Percentiles rank a stretch among this genome's conserved stretches.
Evolutionary conservation across 495 filamentous ascomycete species (phyloP).

Genomic region (Lasiosphaeriaceae sp.): DNA sequence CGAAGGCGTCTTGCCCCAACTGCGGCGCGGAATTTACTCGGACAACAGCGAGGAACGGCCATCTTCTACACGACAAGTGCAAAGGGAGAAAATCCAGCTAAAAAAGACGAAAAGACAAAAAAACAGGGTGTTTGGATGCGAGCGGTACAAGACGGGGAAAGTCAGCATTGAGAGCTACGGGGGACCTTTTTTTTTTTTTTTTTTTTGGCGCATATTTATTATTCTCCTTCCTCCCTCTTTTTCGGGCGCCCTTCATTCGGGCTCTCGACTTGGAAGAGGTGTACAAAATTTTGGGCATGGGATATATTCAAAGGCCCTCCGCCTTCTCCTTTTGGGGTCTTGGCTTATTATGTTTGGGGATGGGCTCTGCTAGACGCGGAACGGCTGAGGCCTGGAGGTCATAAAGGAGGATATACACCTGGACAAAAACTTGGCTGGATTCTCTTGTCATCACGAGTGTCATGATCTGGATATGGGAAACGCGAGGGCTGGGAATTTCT

Average conservation of each 20-base stretch:
- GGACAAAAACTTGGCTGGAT: neutral
- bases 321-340: neutral
- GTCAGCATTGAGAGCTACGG: too few relatives aligned
- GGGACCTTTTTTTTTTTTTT: neutral
- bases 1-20: slow-evolving; percentile 79
- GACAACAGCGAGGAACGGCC: slow-evolving; percentile 86
- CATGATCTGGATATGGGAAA: neutral
- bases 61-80: slow-evolving; percentile 86
- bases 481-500: neutral
- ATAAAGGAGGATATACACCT: neutral
- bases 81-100: slow-evolving; percentile 53
- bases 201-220: neutral
- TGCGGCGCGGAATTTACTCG: slow-evolving; percentile 90
- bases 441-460: neutral
- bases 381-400: neutral
- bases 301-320: neutral
- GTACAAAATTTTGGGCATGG: neutral
- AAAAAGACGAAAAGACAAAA: neutral
- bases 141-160: too few relatives aligned
- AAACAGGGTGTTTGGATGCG: neutral
- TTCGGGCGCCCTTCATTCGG: neutral
- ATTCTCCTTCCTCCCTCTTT: neutral
- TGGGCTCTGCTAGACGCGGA: neutral
- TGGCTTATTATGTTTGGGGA: neutral
- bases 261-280: neutral